Evolutionary conservation across 495 filamentous ascomycete genomes (phyloP), one percentile per base, ranked within the genome.

Genomic region (Rusavskia elegans): DNA sequence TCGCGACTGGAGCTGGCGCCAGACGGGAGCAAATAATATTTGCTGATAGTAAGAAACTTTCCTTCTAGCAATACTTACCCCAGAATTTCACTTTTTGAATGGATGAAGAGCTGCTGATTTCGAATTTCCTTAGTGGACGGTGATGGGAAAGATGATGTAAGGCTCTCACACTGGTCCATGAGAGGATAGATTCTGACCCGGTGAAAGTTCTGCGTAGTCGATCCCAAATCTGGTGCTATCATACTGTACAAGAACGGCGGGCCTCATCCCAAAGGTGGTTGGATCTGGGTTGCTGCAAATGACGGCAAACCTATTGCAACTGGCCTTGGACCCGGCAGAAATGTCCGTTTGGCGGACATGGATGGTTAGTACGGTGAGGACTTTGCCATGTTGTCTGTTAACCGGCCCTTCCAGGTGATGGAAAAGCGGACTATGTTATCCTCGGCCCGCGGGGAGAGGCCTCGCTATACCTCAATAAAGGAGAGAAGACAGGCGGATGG

Each of bases 121-220:
- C 29, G 4, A 30, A 30, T 8, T 8, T 30, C 8, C 29, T 30
- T 30, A 30, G 11, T 45, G 20, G 42, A 45, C 13, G 56, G 49
- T 25, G 55, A 58, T 17, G 64, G 66, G 6, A 54, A 44, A 3
- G 61, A 57, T 17, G 64, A 66, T 30, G 29, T 30, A 30, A 4
- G 29, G 29, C 29, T 30, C 29, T 4, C 29, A 3, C 29, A 8
- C 29, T 8, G 4, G 3, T 30, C 3, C 29, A 4, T 30, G 3
- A 4, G 8, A 4, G 8, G 8, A 30, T 8, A 30, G 29, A 30
- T 30, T 30, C 29, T 30, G 4, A 30, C 29, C 29, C 29, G 8
- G 8, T 3, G 4, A 30, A 30, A 30, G 14, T 45, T 45, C 20
- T 20, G n/a, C 20, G 20, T 45, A 11, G 20, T 45, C 20, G 42